Evolutionary conservation across 1,284 basidiomycete genomes (phyloP).

Genomic region (Ustilago nuda): DNA sequence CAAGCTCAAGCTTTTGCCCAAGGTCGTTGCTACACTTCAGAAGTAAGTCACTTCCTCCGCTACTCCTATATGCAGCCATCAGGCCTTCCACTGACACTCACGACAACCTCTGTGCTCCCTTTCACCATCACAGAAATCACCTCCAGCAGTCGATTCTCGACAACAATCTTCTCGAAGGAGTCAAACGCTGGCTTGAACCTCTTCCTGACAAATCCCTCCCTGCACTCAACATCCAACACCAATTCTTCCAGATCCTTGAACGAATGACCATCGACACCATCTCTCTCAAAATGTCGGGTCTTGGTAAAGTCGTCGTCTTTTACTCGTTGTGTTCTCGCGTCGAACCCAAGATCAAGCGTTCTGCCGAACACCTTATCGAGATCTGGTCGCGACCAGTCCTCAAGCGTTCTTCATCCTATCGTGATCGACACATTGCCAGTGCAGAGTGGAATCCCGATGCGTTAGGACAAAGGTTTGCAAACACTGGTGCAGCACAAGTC

Average conservation of each 20-base stretch:
- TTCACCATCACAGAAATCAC: conserved; percentile 72
- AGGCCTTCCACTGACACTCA: neutral
- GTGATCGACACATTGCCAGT: conserved; percentile 59
- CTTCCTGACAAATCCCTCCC: conserved; percentile 91
- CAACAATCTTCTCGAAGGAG: conserved; percentile 91
- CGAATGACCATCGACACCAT: conserved; percentile 90
- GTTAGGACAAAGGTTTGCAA: conserved; percentile 30
- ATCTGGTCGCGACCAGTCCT: conserved; percentile 68
- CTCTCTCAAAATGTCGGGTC: conserved; percentile 88
- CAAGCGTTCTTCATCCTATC: conserved; percentile 64
- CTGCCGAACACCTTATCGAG: conserved; percentile 85
- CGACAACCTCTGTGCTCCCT: neutral
- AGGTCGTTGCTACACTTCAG: conserved; percentile 91
- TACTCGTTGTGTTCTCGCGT: conserved; percentile 91
- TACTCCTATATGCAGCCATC: neutral
- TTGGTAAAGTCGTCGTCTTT: conserved; percentile 93
- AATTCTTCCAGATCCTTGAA: conserved; percentile 83
- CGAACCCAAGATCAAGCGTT: conserved; percentile 80
- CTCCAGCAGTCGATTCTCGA: conserved; percentile 93
- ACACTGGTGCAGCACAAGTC: neutral
- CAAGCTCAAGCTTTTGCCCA: conserved; percentile 85
- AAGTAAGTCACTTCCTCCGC: conserved; percentile 73
- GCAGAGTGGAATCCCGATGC: conserved; percentile 58
- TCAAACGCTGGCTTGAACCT: conserved; percentile 92
- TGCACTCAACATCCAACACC: conserved; percentile 92